Base-by-base conservation (phyloP, 768 basidiomycete species). In the Termitomyces sp. region DNA sequence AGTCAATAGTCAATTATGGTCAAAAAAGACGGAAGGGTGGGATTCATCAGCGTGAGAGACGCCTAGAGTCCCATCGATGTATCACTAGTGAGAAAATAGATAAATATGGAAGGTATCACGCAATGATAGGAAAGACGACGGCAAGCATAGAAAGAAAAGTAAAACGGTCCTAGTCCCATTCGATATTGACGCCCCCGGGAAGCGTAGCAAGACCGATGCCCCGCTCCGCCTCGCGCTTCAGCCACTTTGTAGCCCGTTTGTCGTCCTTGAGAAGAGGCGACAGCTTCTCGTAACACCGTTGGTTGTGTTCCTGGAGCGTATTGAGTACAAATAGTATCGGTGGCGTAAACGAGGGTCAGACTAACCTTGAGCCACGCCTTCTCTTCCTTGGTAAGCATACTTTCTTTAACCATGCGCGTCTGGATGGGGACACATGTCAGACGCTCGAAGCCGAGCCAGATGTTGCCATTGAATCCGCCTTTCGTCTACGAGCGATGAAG, bases 351-450 rank as follows among this genome's bases (percentile, higher is more conserved):
- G 51, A 51, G 18, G n/a, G 33, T 70, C 77, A 18, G 36, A 70
- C 77, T 51, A 59, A 85, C 86, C 77, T 88, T 89, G 50, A 98
- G 66, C 96, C 96, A 98, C 55, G 81, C 73, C 61, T 83, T 87
- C 75, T 98, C 94, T 59, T 90, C 87, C 68, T 87, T 90, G 18
- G 88, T 85, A 56, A 98, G 81, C 82, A 97, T 85, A 51, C 69
- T 77, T 48, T 86, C 88, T 67, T 92, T 89, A 52, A 98, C 87
- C 85, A 98, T 89, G 63, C 83, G 80, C 2, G 90, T 90, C 71
- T 94, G 90, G 65, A 98, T 97, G 4, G 96, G 96, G 10, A 98
- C 94, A 73, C 90, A 87, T 2, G 95, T 96, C 64, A 98, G 76
- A 4, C 94, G 87, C 71, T 95, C 92, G 69, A 96, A 98, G 8